Evolutionary conservation across 495 filamentous ascomycete species (phyloP).

Genomic region (Trichoderma asperelloides): DNA sequence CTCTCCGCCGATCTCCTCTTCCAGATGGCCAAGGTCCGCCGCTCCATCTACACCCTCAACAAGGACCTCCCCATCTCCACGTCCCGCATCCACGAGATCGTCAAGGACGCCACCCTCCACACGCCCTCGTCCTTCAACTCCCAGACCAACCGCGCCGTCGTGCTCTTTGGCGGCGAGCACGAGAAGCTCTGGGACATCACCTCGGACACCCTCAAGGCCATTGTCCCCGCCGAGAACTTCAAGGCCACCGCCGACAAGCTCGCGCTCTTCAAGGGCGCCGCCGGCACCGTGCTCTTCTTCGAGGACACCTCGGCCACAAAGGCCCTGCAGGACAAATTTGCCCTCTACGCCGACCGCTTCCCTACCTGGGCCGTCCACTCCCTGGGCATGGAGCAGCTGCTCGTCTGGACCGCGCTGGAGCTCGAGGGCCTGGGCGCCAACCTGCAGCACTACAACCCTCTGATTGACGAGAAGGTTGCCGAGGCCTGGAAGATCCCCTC

Average conservation of each 20-base stretch:
- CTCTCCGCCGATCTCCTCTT: slow-evolving; percentile 35
- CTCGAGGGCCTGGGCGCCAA: slow-evolving; percentile 63
- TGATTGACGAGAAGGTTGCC: slow-evolving; percentile 49
- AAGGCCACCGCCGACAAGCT: slow-evolving; percentile 38
- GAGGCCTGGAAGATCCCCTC: slow-evolving; percentile 48
- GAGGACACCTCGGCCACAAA: slow-evolving; percentile 5
- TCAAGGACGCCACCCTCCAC: slow-evolving; percentile 44
- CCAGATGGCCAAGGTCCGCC: slow-evolving; percentile 44
- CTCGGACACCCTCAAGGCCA: slow-evolving; percentile 42
- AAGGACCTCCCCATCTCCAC: slow-evolving; percentile 45
- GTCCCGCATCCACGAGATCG: slow-evolving; percentile 46
- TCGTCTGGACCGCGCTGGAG: slow-evolving; percentile 57
- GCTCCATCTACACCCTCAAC: slow-evolving; percentile 50
- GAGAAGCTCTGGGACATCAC: slow-evolving; percentile 57
- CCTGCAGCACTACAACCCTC: slow-evolving; percentile 68
- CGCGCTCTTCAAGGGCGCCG: slow-evolving; percentile 44
- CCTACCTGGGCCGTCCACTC: slow-evolving; percentile 53
- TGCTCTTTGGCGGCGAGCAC: slow-evolving; percentile 54
- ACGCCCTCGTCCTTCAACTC: slow-evolving; percentile 58
- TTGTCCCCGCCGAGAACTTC: slow-evolving; percentile 47
- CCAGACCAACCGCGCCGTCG: slow-evolving; percentile 51
- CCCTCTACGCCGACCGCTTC: slow-evolving; percentile 52
- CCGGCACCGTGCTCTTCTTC: slow-evolving; percentile 41
- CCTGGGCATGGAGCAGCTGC: slow-evolving; percentile 58
- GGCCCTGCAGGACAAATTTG: neutral